Base-by-base conservation (phyloP, 768 basidiomycete genomes). In the Pleurotus giganteus region DNA sequence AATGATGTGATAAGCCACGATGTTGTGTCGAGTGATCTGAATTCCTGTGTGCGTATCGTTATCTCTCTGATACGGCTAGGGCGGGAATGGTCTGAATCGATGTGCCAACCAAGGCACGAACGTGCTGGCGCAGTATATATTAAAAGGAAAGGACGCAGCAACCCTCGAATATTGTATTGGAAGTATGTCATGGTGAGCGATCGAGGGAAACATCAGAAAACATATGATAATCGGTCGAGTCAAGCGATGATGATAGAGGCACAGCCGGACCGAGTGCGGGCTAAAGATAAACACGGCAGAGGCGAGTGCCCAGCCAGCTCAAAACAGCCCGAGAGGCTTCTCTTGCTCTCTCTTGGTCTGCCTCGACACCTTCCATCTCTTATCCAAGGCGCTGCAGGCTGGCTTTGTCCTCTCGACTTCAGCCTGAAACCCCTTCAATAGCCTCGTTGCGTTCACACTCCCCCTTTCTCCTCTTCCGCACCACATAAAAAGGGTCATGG, bases 241-340 rank as follows among this genome's bases (percentile, higher is more conserved):
- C 7, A 13, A 6, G 13, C 7, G 6, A 13, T 32, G 31, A 32
- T 47, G 27, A 47, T 29, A 47, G 27, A 47, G 46, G 28, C 46
- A 4, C 46, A 23, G 46, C 46, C 46, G 46, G 46, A 47, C 46
- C 46, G 46, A 47, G 11, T 27, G 28, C 29, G 46, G 46, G 46
- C 46, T 47, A 47, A 47, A 47, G 46, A 47, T 47, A 47, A 41
- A 47, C 46, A 47, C 46, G 29, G 46, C 26, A 12, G 24, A 29
- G 46, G n/a, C 27, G 46, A 28, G n/a, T 29, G 46, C 24, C n/a
- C 27, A 21, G 23, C 27, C 46, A 47, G 28, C 13, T 32, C 46
- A 31, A 47, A 47, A 47, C 46, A 32, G 21, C 29, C 46, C 28
- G 46, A 47, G 46, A 27, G 26, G 43, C 43, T 26, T 27, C n/a